Evolutionary conservation across 1,139 yeast species (phyloP).

Genomic region (Hemisphaericaspora lyxosophila): DNA sequence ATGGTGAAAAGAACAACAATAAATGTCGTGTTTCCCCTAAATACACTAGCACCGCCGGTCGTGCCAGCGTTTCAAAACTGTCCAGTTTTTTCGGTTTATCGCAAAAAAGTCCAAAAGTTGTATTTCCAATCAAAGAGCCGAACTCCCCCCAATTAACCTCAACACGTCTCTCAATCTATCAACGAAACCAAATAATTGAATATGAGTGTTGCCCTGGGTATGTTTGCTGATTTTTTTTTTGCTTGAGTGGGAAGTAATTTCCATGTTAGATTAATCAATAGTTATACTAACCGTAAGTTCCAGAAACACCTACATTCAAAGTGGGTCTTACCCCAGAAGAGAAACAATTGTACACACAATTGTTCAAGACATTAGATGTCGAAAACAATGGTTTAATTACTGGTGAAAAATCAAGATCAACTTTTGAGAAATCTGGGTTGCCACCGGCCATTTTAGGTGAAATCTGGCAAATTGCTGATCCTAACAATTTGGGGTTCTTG

Average conservation of each 20-base stretch:
- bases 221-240: too few relatives aligned
- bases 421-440: constrained; percentile 84
- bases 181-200: not conserved
- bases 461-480: constrained; percentile 92
- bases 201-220: constrained; percentile 32
- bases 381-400: constrained; percentile 81
- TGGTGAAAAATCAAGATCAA: constrained; percentile 84
- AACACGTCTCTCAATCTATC: too few relatives aligned
- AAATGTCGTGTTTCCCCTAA: too few relatives aligned
- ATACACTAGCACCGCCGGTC: not conserved
- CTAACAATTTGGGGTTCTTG: constrained; percentile 79
- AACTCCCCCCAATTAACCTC: too few relatives aligned
- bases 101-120: too few relatives aligned
- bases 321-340: constrained; percentile 76
- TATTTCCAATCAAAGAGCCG: too few relatives aligned
- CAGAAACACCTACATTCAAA: constrained; percentile 31
- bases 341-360: constrained; percentile 65
- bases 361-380: constrained; percentile 77
- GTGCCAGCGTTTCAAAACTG: not conserved
- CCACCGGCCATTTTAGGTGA: constrained; percentile 80
- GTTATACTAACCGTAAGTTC: constrained; percentile 7
- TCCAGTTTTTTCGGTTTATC: not conserved
- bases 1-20: too few relatives aligned
- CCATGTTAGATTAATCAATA: not conserved
- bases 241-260: too few relatives aligned